A percentile compares a stretch with the other conserved stretches of the same genome.
These are phyloP conservation scores for Punctularia strigosozonata DNA, from an alignment of 768 basidiomycete species.

Conservation along the genomic window DNA sequence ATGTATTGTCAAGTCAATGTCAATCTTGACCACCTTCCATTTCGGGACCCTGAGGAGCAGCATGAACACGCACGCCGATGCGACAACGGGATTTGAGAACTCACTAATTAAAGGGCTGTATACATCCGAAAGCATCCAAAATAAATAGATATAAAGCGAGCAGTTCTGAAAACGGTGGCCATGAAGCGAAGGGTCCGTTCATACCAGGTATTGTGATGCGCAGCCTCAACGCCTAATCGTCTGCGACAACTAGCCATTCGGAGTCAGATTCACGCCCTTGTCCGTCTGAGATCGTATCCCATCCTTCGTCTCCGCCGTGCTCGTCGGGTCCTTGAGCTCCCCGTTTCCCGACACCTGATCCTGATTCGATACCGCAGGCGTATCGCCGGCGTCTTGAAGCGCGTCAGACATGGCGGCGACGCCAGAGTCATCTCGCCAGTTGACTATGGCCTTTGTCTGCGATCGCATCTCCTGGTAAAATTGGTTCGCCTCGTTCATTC, in stretches of 20 bases:
- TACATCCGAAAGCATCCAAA: constrained; percentile 4
- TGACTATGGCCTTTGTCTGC: constrained; percentile 48
- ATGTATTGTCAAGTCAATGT: too few relatives aligned
- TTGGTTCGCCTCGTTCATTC: constrained; percentile 89
- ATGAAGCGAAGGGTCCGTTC: too few relatives aligned
- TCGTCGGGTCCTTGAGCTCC: constrained; percentile 36
- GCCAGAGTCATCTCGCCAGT: constrained; percentile 37
- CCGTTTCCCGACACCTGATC: constrained; percentile 59
- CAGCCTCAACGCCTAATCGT: too few relatives aligned
- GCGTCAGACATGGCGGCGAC: too few relatives aligned
- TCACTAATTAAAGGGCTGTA: too few relatives aligned
- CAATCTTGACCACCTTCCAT: too few relatives aligned
- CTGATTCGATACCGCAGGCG: constrained; percentile 17
- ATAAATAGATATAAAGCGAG: constrained; percentile 8
- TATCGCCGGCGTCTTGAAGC: constrained; percentile 10
- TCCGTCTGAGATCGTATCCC: constrained; percentile 58
- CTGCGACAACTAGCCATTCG: constrained; percentile 85
- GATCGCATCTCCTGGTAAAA: constrained; percentile 85
- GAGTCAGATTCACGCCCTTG: constrained; percentile 71
- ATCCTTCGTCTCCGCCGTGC: constrained; percentile 47
- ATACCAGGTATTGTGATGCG: too few relatives aligned
- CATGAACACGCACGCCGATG: too few relatives aligned
- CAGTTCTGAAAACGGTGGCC: constrained; percentile 4
- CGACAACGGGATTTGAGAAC: too few relatives aligned
- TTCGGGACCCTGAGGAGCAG: too few relatives aligned